These are phyloP conservation scores for Amanita rubescens DNA, from an alignment of 768 basidiomycete genomes.

Conservation along the genomic window DNA sequence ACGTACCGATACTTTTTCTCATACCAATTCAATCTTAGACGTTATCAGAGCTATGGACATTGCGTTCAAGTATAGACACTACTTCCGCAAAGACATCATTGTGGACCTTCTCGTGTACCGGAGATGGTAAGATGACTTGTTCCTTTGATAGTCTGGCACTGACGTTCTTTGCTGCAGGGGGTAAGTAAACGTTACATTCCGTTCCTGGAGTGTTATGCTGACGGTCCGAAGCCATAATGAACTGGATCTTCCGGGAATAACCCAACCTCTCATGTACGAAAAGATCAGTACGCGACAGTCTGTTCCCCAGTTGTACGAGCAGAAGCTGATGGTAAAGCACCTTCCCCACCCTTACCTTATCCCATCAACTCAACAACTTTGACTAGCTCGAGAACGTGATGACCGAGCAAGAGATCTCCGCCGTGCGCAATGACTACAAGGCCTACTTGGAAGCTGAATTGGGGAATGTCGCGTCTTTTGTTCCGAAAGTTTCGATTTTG, in stretches of 20 bases:
- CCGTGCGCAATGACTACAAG: slow-evolving; percentile 52
- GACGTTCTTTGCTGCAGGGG: slow-evolving; percentile 25
- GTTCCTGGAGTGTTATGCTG: background rate
- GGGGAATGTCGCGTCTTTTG: slow-evolving; percentile 36
- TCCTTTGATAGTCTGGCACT: background rate
- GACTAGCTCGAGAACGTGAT: slow-evolving; percentile 38
- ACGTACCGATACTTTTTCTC: background rate
- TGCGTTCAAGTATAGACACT: slow-evolving; percentile 81
- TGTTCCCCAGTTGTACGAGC: slow-evolving; percentile 78
- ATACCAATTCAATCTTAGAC: slow-evolving; percentile 33
- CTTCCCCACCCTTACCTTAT: background rate
- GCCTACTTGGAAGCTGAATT: slow-evolving; percentile 58
- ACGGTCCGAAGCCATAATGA: slow-evolving; percentile 65
- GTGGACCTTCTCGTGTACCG: slow-evolving; percentile 87
- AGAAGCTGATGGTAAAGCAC: slow-evolving; percentile 54
- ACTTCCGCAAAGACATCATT: slow-evolving; percentile 88
- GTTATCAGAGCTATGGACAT: slow-evolving; percentile 79
- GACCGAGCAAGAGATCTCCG: slow-evolving; percentile 36
- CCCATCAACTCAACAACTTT: slow-evolving; percentile 21
- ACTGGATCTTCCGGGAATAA: slow-evolving; percentile 80
- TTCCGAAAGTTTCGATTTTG: slow-evolving; percentile 47
- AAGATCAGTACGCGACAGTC: slow-evolving; percentile 71
- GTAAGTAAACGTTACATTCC: slow-evolving; percentile 19
- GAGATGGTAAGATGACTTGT: slow-evolving; percentile 46
- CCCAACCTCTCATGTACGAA: slow-evolving; percentile 87